Evolutionary conservation across 2,329 filamentous ascomycete species (phyloP), one percentile per base, ranked within the genome.

Genomic region (Coleophoma crateriformis): DNA sequence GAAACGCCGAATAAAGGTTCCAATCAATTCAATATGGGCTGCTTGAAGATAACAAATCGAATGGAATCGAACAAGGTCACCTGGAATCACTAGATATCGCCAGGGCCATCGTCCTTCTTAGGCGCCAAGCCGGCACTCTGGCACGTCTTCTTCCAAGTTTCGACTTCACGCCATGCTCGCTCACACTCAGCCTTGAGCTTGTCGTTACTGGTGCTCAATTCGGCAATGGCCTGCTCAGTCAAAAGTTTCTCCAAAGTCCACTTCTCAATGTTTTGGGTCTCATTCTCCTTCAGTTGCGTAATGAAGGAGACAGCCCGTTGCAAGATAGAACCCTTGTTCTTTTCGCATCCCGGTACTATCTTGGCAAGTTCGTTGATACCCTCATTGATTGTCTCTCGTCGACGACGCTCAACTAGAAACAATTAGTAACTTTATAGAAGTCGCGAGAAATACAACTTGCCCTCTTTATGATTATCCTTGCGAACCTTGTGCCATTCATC

Each of bases 381-480:
- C 70, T 99, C 94, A 58, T 99, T 99, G 67, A 99, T 99, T 0
- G 94, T 96, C 71, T 99, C 94, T 55, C 94, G 88, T 41, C 94
- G 90, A 51, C 94, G 89, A 53, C 94, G 90, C 71, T 99, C 94
- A 54, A 99, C 94, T 97, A 52, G 22, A 60, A 58, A 58, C 52
- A 58, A 68, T 62, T 65, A 54, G 40, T 13, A 44, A 50, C 59
- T 48, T 61, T 61, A 22, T 13, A 35, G 17, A 15, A 13, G 14
- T 33, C 14, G 1, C 22, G 12, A 45, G 5, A 38, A 13, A 33
- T 33, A 7, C 14, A 45, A 66, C 79, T 64, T 71, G 94, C 92
- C 94, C 78, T 97, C 92, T 80, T 99, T 99, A 73, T 99, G 94
- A 57, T 97, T 99, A 63, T 97, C 92, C 66, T 95, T 94, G 54